Percentiles rank a stretch among this genome's conserved stretches.
Evolutionary conservation across 176 grass and related monocot genomes (phyloP).

Genomic region (Lolium perenne): DNA sequence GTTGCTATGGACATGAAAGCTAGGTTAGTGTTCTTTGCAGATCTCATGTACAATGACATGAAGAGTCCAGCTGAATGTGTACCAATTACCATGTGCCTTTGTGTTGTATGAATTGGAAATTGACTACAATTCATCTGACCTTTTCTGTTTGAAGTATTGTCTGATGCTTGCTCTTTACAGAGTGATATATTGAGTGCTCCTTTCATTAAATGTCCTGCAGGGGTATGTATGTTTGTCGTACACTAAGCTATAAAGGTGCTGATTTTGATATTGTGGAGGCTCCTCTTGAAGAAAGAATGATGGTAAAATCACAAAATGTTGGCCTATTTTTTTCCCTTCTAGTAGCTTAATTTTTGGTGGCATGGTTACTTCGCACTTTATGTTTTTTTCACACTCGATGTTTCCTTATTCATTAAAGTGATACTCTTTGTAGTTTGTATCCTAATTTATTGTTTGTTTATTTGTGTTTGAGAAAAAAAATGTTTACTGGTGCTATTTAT

Average conservation of each 20-base stretch:
- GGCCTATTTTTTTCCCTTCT: constrained; percentile 26
- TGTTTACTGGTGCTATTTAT: constrained; percentile 13
- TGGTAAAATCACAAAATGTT: constrained; percentile 70
- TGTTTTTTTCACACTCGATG: constrained; percentile 30
- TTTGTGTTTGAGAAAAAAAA: constrained; percentile 17
- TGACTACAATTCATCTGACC: constrained; percentile 18
- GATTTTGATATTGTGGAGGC: constrained; percentile 98
- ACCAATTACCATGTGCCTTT: constrained; percentile 24
- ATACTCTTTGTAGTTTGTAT: constrained; percentile 18
- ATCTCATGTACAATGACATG: constrained; percentile 32
- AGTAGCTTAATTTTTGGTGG: constrained; percentile 26
- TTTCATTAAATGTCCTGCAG: constrained; percentile 59
- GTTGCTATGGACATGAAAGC: constrained; percentile 99
- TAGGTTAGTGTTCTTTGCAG: constrained; percentile 62
- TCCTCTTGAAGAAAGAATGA: constrained; percentile 90
- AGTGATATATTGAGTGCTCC: constrained; percentile 31
- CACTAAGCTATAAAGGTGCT: constrained; percentile 90
- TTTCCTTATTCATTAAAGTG: constrained; percentile 22
- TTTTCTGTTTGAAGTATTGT: constrained; percentile 31
- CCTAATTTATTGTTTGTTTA: neutral
- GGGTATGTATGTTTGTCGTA: constrained; percentile 99
- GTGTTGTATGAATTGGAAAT: constrained; percentile 29
- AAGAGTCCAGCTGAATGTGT: constrained; percentile 34
- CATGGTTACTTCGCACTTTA: constrained; percentile 11
- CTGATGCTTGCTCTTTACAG: constrained; percentile 5